Base-by-base conservation (phyloP, 192 early-diverging fungal genomes). In the Phlyctochytrium bullatum region DNA sequence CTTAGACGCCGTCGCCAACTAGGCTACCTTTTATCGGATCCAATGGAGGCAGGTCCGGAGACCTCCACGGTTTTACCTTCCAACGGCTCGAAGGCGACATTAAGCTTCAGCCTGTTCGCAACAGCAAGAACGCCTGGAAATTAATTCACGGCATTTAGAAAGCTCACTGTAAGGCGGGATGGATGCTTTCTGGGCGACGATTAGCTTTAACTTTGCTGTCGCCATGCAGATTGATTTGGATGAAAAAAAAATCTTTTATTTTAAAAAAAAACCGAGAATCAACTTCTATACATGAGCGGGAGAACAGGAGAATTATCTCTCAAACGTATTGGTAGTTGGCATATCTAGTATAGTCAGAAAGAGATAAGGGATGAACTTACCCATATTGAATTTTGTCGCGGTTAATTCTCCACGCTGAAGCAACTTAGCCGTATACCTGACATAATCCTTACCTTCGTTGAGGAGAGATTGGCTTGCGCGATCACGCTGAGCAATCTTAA, bases 331-430 rank as follows among this genome's bases (percentile, higher is more conserved):
- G 78, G 63, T 85, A 85, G 67, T 85, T 85, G 12, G 70, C 70
- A 34, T 72, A 72, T 20, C 65, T 81, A 76, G 51, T 75, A 14
- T 47, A 47, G 40, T 20, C 6, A 47, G 10, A 47, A 6, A 47
- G 20, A 47, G 20, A 47, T 47, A 20, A 6, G 40, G 20, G 20
- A 47, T 14, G 40, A 47, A 47, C 40, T 47, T 47, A 78, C 50
- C 83, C 83, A 59, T 85, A 85, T 59, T 80, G 78, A 24, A 85
- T 78, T 63, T 85, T 85, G 53, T 74, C 76, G 35, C 83, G 63
- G 54, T 85, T 85, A 57, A 85, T 77, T 56, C 83, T 70, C 83
- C 83, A 85, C 3, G 83, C 78, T 47, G 40, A 47, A 14, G 20
- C 20, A 14, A 47, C 6, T 47, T 47, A 47, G 40, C 20, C 20